Conservation (phyloP, 768 basidiomycete genomes). For the Chalciporus chontae region DNA sequence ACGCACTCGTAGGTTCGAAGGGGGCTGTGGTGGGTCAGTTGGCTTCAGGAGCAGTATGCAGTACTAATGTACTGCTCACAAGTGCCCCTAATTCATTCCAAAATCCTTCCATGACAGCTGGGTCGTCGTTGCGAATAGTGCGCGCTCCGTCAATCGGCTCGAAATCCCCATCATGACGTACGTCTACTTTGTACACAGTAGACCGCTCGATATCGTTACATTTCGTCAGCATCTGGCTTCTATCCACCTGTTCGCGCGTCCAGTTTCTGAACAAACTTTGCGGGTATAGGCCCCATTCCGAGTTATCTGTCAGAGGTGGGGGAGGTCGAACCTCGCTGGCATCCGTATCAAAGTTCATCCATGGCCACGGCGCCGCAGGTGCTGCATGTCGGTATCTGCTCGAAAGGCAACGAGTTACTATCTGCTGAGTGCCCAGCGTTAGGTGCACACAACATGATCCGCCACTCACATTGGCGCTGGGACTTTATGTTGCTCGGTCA, state of each 20-base stretch:
- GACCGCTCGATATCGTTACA: constrained; percentile 16
- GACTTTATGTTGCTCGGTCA: constrained; percentile 7
- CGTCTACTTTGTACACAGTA: constrained; percentile 16
- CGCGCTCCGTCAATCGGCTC: constrained; percentile 10
- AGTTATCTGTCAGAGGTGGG: not conserved
- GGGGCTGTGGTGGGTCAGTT: constrained; percentile 14
- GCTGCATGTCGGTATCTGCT: constrained; percentile 32
- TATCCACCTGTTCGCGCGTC: constrained; percentile 41
- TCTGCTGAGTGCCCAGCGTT: not conserved
- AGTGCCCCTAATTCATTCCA: constrained; percentile 25
- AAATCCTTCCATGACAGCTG: constrained; percentile 14
- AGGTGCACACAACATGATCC: not conserved
- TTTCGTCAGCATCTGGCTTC: constrained; percentile 32
- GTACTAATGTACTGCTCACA: constrained; percentile 18
- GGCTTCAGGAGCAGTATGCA: too few species aligned
- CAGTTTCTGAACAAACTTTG: constrained; percentile 52
- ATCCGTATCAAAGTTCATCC: constrained; percentile 30
- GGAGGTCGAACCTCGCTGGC: not conserved
- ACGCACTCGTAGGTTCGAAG: constrained; percentile 28
- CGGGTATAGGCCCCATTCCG: constrained; percentile 42
- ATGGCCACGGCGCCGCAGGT: constrained; percentile 41
- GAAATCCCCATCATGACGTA: constrained; percentile 18
- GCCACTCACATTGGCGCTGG: constrained; percentile 22
- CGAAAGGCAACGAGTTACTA: not conserved
- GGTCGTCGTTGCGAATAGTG: constrained; percentile 13